A percentile compares a stretch with the other conserved stretches of the same genome.
phyloP scores from a whole-genome alignment of 139 green algal species.

The Diplosphaera chodatii region DNA sequence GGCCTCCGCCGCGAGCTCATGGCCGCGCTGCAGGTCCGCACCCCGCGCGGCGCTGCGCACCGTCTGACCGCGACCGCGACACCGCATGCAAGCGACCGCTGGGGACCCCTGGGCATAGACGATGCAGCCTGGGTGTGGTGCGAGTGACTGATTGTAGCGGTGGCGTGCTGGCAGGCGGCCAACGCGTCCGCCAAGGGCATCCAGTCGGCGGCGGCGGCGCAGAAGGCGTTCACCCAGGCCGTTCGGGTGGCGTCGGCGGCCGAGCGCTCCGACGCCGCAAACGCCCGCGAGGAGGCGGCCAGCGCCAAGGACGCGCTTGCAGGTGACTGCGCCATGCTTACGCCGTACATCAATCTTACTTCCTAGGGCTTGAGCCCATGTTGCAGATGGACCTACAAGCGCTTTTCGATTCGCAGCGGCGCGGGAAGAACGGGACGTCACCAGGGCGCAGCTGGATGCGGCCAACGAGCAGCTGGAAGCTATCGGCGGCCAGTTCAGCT shows the following conservation, averaged over 20 bases:
- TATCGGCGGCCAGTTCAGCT: background rate
- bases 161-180: background rate
- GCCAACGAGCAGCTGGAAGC: background rate
- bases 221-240: background rate
- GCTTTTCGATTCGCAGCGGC: no score
- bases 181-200: background rate
- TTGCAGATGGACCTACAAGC: no score
- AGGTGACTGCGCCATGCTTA: no score
- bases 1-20: background rate
- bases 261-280: background rate
- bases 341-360: no score
- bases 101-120: no score
- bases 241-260: background rate
- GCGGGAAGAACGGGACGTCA: background rate
- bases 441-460: background rate
- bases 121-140: no score
- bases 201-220: background rate
- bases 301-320: background rate
- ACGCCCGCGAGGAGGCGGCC: background rate
- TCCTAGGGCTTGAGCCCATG: no score
- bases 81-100: no score
- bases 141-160: no score
- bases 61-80: no score
- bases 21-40: background rate
- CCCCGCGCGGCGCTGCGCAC: no score